Evolutionary conservation across 441 rosid species (phyloP).

Genomic region (Raphanus hybrid): DNA sequence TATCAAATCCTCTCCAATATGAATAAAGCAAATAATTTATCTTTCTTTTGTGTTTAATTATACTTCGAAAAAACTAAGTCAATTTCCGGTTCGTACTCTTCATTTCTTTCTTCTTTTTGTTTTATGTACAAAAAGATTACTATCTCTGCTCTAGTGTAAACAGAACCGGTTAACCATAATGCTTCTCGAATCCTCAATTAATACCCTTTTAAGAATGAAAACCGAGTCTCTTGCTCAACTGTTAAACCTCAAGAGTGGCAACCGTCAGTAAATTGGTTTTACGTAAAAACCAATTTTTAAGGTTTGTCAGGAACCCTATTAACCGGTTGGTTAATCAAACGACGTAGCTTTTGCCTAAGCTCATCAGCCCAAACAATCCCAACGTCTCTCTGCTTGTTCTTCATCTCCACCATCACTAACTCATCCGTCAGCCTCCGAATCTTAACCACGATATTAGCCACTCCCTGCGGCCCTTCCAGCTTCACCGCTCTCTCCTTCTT

Average conservation of each 20-base stretch:
- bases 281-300: background rate
- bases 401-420: constrained; percentile 68
- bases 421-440: constrained; percentile 58
- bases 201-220: background rate
- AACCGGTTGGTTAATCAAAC: constrained; percentile 53
- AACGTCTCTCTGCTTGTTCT: constrained; percentile 47
- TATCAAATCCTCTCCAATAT: constrained; percentile 16
- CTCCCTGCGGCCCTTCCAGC: constrained; percentile 65
- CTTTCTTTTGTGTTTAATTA: background rate
- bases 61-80: background rate
- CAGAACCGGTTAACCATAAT: constrained; percentile 30
- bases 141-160: constrained; percentile 24
- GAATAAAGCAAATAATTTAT: constrained; percentile 3
- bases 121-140: constrained; percentile 21
- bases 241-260: constrained; percentile 6
- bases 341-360: constrained; percentile 54
- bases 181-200: constrained; percentile 13
- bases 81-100: constrained; percentile 5
- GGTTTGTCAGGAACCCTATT: constrained; percentile 3
- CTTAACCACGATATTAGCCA: constrained; percentile 50
- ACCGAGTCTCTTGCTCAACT: constrained; percentile 6
- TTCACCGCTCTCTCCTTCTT: constrained; percentile 51
- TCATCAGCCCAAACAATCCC: constrained; percentile 61
- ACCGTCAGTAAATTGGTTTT: background rate
- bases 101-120: background rate